Base-by-base conservation (phyloP, 2,329 filamentous ascomycete genomes). In the Paecilomyces sp. region DNA sequence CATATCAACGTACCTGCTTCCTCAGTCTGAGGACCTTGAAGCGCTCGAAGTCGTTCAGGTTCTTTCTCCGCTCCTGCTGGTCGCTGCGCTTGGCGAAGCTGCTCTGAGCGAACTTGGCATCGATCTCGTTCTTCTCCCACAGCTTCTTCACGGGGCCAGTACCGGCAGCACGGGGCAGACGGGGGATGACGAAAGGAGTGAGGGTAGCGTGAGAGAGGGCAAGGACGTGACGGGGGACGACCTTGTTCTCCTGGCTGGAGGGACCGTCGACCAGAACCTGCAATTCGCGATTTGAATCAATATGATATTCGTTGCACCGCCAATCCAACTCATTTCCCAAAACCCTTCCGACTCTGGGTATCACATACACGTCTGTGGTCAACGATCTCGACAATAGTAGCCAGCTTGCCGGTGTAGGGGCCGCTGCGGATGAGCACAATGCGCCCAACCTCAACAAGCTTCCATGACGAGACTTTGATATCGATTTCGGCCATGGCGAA, bases 1-100 rank as follows among this genome's bases (percentile, higher is more conserved):
- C 47, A 7, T 31, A 31, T 56, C 61, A 58, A 83, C 85, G 70
- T 77, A 92, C 91, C 89, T 97, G 92, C 88, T 99, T 99, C 89
- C 93, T 95, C 83, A 97, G 85, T 81, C 93, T 89, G 87, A 97
- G 85, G 74, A 97, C 94, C 90, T 99, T 97, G 91, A 97, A 99
- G 80, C 94, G 89, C 85, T 99, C 94, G 78, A 99, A 99, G 86
- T 99, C 94, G 81, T 88, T 95, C 70, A 99, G 85, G 75, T 87
- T 86, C 83, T 89, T 89, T 85, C 94, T 90, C 83, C 91, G 89
- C 81, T 90, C 85, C 73, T 86, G 85, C 82, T 91, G 89, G 71
- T 87, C 87, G 77, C 90, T 87, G 86, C 91, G 92, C 91, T 99
- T 94, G 75, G 92, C 91, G 88, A 90, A 96, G 80, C 87, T 87